A percentile compares a stretch with the other conserved stretches of the same genome.
These are phyloP conservation scores for Cicer bijugum DNA, from an alignment of 306 rosid genomes.

Conservation along the genomic window DNA sequence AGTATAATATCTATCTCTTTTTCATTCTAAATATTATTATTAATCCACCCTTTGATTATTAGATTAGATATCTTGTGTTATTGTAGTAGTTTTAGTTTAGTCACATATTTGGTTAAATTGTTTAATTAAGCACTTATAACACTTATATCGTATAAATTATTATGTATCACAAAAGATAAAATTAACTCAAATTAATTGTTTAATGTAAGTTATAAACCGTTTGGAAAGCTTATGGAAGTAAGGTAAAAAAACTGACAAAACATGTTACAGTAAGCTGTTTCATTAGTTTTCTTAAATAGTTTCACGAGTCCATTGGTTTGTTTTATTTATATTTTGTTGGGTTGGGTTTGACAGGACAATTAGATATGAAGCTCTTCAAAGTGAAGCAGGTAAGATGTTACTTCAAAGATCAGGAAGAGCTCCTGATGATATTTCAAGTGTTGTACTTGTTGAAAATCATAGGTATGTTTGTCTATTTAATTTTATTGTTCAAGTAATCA, in stretches of 20 bases:
- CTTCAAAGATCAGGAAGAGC: conserved; percentile 91
- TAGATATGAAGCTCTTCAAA: conserved; percentile 88
- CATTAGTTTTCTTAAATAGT: too few species aligned
- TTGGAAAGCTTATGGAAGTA: too few species aligned
- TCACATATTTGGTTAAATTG: neutral
- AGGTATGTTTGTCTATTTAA: conserved; percentile 49
- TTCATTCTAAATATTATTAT: neutral
- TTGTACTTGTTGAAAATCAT: conserved; percentile 81
- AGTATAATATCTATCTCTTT: conserved; percentile 46
- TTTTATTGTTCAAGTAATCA: neutral
- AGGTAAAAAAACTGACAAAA: too few species aligned
- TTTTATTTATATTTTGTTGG: conserved; percentile 3
- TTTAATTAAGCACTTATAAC: too few species aligned
- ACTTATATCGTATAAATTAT: too few species aligned
- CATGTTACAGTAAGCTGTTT: too few species aligned
- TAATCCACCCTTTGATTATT: too few species aligned
- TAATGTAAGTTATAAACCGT: too few species aligned
- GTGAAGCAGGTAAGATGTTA: conserved; percentile 84
- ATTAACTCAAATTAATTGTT: too few species aligned
- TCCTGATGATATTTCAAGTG: conserved; percentile 95
- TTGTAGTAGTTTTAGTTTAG: neutral
- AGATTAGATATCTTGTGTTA: neutral
- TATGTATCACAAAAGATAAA: too few species aligned
- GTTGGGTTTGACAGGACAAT: conserved; percentile 59
- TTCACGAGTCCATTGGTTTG: neutral